Base-by-base conservation (phyloP, 2,329 filamentous ascomycete species). In the Emmonsiellopsis sp. region DNA sequence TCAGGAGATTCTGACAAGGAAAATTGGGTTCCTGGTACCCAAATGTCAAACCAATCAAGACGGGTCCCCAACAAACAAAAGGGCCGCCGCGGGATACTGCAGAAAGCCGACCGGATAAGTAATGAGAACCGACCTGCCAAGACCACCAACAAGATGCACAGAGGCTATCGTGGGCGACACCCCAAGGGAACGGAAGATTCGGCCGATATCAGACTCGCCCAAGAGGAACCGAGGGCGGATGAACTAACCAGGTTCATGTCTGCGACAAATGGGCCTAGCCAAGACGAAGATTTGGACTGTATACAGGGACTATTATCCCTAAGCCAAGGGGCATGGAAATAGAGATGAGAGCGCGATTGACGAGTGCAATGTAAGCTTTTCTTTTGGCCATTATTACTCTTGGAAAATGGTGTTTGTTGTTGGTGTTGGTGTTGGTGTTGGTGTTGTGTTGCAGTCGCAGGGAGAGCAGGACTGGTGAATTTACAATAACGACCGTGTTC, bases 271-370 rank as follows among this genome's bases (percentile, higher is more conserved):
- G 61, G 62, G 31, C 84, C 82, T 7, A 84, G 84, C 65, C 89
- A 89, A 70, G 84, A 83, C 66, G 81, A 84, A 54, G 92, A 96
- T 65, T 77, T 95, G 68, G 89, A 94, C 66, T 94, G 89, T 65
- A 85, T 95, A 46, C 89, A 92, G 52, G 89, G 89, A n/a, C 72
- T 97, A 58, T 70, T 96, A 58, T 92, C 88, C 50, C 76, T 97
- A 45, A 94, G 89, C 63, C 88, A 95, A 71, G 92, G 91, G n/a
- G 89, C 89, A 65, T 96, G 91, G 90, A 80, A 82, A 64, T 86
- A 71, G 10, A 15, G 20, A 26, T 26, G 20, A n/a, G 13, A 35
- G 11, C 8, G 32, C 30, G 35, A 16, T 49, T 30, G 47, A 26
- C 20, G 7, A 31, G n/a, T 15, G 7, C 3, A 6, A 49, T 41